Conservation (phyloP, 106 monocot species). For the Alisma plantagoaquatica region DNA sequence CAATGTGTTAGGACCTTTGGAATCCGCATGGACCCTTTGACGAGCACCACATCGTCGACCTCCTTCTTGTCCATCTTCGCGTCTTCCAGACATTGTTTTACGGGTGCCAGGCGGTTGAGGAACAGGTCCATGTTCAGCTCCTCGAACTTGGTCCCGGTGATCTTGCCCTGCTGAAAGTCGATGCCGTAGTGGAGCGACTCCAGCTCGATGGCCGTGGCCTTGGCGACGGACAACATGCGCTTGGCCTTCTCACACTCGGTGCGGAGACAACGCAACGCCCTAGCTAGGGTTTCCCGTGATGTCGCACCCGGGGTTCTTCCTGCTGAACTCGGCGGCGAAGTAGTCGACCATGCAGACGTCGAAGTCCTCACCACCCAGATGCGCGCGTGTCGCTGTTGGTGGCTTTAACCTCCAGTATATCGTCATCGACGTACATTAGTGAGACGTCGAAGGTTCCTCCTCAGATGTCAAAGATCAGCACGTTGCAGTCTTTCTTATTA, state of each 20-base stretch:
- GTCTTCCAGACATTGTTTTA: slow-evolving; percentile 56
- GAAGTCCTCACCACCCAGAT: slow-evolving; percentile 20
- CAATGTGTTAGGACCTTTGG: slow-evolving; percentile 43
- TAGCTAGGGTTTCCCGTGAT: slow-evolving; percentile 7
- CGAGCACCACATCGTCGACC: slow-evolving; percentile 16
- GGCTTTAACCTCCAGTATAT: slow-evolving; percentile 15
- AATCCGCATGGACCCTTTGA: slow-evolving; percentile 14
- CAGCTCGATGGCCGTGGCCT: slow-evolving; percentile 11
- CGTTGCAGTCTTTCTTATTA: too few species aligned
- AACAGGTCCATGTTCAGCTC: slow-evolving; percentile 32
- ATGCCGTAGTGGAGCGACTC: slow-evolving; percentile 14
- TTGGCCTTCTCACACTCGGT: slow-evolving; percentile 21
- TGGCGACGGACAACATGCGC: slow-evolving; percentile 11
- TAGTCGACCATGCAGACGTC: slow-evolving; percentile 13
- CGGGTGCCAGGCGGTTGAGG: slow-evolving; percentile 46
- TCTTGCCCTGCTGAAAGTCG: slow-evolving; percentile 14
- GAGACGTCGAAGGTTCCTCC: slow-evolving; percentile 11
- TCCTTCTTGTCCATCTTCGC: slow-evolving; percentile 12
- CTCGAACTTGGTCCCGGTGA: slow-evolving; percentile 15
- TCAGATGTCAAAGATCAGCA: slow-evolving; percentile 13
- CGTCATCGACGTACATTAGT: slow-evolving; percentile 8
- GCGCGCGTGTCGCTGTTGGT: slow-evolving; percentile 15
- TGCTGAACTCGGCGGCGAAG: slow-evolving; percentile 8
- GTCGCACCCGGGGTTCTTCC: slow-evolving; percentile 17
- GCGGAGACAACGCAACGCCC: slow-evolving; percentile 1